These are phyloP conservation scores for Backusella luteola DNA, from an alignment of 192 early-diverging fungal genomes.

Conservation along the genomic window DNA sequence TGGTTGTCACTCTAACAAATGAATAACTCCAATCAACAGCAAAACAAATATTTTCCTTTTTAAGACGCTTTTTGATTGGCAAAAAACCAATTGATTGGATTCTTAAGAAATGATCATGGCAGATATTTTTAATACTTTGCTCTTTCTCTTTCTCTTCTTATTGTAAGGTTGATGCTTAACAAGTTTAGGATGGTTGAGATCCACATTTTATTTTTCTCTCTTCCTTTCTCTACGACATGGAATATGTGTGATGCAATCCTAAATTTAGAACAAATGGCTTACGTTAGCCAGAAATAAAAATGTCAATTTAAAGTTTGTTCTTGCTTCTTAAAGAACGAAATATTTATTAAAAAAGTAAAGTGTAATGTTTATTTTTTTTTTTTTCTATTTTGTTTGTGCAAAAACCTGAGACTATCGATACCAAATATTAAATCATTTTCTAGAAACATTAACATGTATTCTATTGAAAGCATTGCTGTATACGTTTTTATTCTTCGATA, in stretches of 20 bases:
- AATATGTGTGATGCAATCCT: background rate
- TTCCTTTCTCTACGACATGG: background rate
- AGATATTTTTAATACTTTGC: background rate
- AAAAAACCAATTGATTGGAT: background rate
- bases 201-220: background rate
- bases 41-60: constrained; percentile 3
- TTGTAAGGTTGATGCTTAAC: background rate
- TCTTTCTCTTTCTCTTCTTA: background rate
- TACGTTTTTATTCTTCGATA: background rate
- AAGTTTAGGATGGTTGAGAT: background rate
- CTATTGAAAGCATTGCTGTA: background rate
- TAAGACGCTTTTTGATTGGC: background rate
- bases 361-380: background rate
- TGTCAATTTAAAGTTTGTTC: background rate
- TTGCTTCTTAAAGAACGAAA: background rate
- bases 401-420: background rate
- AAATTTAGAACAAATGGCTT: background rate
- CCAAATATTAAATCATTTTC: background rate
- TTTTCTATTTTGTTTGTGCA: background rate
- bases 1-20: constrained; percentile 7
- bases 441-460: background rate
- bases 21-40: background rate
- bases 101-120: background rate
- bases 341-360: background rate
- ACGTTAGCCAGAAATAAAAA: background rate